A percentile compares a stretch with the other conserved stretches of the same genome.
Conservation (phyloP, 306 rosid genomes). For the Elaeagnus macrophylla region DNA sequence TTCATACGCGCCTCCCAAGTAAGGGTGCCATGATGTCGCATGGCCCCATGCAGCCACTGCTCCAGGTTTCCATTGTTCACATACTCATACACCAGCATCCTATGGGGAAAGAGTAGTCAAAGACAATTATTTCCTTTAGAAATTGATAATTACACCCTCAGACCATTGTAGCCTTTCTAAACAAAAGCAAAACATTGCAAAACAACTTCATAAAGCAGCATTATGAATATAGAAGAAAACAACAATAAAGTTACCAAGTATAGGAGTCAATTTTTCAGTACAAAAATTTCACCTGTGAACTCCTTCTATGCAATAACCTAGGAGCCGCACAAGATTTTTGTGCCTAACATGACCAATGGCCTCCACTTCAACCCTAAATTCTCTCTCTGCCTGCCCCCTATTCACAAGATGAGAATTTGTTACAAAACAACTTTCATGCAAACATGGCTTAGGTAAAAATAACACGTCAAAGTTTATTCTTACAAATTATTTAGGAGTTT, state of each 20-base stretch:
- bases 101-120: constrained; percentile 22
- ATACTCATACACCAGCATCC: constrained; percentile 92
- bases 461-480: constrained; percentile 29
- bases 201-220: background rate
- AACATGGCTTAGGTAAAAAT: constrained; percentile 3
- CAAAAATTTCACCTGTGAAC: constrained; percentile 60
- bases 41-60: constrained; percentile 89
- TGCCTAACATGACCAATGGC: constrained; percentile 97
- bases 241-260: constrained; percentile 1
- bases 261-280: constrained; percentile 4
- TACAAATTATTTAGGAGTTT: constrained; percentile 90
- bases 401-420: constrained; percentile 16
- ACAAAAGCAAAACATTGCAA: background rate
- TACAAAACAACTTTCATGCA: constrained; percentile 14
- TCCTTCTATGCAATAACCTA: constrained; percentile 90
- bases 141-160: constrained; percentile 3
- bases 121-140: constrained; percentile 1
- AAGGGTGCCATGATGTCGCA: constrained; percentile 62
- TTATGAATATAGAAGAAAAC: constrained; percentile 1
- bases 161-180: constrained; percentile 3
- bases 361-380: constrained; percentile 97
- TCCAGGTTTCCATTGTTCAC: constrained; percentile 95
- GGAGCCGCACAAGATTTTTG: constrained; percentile 86
- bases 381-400: constrained; percentile 99
- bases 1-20: constrained; percentile 94